phyloP scores from a whole-genome alignment of 495 filamentous ascomycete species.

The Penicillium atrosanguineum region DNA sequence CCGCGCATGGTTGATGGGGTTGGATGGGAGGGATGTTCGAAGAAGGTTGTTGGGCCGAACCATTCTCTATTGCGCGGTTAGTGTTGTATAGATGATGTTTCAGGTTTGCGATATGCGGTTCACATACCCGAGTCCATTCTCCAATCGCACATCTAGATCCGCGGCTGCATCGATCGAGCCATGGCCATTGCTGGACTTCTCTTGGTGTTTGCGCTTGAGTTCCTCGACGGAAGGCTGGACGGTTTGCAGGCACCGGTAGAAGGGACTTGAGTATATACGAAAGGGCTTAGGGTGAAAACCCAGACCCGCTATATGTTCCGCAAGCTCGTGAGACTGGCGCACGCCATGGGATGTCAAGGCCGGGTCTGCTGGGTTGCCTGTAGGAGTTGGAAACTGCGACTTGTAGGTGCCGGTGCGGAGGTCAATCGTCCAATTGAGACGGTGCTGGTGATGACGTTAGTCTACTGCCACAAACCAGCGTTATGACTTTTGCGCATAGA shows the following conservation, averaged over 20 bases:
- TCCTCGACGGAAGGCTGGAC: slow-evolving; percentile 64
- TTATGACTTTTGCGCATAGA: neutral
- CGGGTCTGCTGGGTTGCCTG: slow-evolving; percentile 83
- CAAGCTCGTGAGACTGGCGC: slow-evolving; percentile 78
- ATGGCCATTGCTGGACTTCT: neutral
- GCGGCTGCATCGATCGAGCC: slow-evolving; percentile 20
- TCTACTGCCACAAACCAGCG: neutral
- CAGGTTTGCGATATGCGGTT: neutral
- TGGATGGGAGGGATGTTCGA: slow-evolving; percentile 81
- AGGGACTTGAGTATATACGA: slow-evolving; percentile 76
- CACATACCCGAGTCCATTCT: slow-evolving; percentile 68
- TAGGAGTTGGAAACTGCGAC: slow-evolving; percentile 68
- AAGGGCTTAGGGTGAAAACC: slow-evolving; percentile 64
- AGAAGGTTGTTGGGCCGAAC: slow-evolving; percentile 68
- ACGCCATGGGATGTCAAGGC: slow-evolving; percentile 83
- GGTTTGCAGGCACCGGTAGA: slow-evolving; percentile 91
- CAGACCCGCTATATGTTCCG: slow-evolving; percentile 55
- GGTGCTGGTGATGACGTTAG: slow-evolving; percentile 59
- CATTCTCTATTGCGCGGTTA: slow-evolving; percentile 61
- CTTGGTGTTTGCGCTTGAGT: slow-evolving; percentile 35
- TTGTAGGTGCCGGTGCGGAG: slow-evolving; percentile 70
- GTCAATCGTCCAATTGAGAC: slow-evolving; percentile 84
- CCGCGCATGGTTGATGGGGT: slow-evolving; percentile 50
- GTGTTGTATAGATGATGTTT: neutral
- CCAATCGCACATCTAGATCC: slow-evolving; percentile 57